A percentile compares a stretch with the other conserved stretches of the same genome.
These are phyloP conservation scores for Fraxinus excelsior DNA, from an alignment of 257 asterid genomes.

Conservation along the genomic window DNA sequence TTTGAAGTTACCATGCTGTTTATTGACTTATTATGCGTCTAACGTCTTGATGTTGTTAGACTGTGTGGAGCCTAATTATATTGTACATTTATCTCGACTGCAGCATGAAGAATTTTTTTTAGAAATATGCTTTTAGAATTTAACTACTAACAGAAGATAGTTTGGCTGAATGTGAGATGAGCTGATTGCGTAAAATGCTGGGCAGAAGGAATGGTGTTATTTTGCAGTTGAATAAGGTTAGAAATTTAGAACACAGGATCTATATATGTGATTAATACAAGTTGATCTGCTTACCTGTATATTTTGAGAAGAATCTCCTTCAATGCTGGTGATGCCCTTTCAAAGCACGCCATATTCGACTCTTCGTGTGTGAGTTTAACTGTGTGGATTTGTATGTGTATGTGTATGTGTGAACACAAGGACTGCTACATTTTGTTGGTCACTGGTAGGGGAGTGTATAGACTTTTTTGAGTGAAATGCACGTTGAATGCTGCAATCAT, in stretches of 20 bases:
- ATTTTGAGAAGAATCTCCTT: slow-evolving; percentile 71
- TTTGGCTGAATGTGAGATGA: neutral
- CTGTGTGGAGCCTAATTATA: neutral
- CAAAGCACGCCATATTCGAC: slow-evolving; percentile 61
- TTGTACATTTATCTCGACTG: neutral
- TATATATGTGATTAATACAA: neutral
- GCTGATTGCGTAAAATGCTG: neutral
- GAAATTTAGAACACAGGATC: neutral
- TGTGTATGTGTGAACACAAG: neutral
- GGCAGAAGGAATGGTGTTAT: neutral
- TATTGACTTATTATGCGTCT: neutral
- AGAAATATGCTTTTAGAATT: too few species aligned
- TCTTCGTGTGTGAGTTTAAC: neutral
- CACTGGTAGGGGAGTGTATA: slow-evolving; percentile 22
- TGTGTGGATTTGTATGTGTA: too few species aligned
- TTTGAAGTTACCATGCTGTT: neutral
- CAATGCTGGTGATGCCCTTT: slow-evolving; percentile 85
- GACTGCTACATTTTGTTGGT: slow-evolving; percentile 23
- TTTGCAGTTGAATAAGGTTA: neutral
- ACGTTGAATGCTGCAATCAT: slow-evolving; percentile 56
- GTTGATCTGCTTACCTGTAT: slow-evolving; percentile 53
- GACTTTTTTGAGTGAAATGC: slow-evolving; percentile 56
- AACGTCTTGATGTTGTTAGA: neutral
- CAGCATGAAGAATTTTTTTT: too few species aligned
- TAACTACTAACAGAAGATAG: neutral